Conservation (phyloP, 208 protist species). For the Strigomonas culicis region DNA sequence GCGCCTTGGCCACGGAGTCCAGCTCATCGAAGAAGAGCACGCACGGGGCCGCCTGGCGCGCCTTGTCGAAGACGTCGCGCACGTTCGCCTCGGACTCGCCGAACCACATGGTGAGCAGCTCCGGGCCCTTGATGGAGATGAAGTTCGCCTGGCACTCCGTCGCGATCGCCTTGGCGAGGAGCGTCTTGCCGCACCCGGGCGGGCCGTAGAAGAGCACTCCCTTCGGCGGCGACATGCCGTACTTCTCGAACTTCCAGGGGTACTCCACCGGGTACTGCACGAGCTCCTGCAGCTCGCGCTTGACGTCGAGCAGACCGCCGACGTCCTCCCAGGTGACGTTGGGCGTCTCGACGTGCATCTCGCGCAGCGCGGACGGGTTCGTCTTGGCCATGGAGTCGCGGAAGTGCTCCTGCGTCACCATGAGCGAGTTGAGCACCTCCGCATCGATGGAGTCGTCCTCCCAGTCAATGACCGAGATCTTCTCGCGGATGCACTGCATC, state of each 20-base stretch:
- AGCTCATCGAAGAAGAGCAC: slow-evolving; percentile 99
- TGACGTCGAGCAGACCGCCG: slow-evolving; percentile 98
- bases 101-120: slow-evolving; percentile 99
- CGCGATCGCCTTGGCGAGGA: slow-evolving; percentile 97
- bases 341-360: slow-evolving; percentile 99
- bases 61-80: slow-evolving; percentile 99
- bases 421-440: slow-evolving; percentile 97
- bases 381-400: slow-evolving; percentile 92
- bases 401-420: slow-evolving; percentile 99
- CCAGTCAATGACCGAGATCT: slow-evolving; percentile 99
- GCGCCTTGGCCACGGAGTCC: slow-evolving; percentile 98
- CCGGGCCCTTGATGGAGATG: slow-evolving; percentile 99
- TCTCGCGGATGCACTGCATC: slow-evolving; percentile 99
- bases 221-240: slow-evolving; percentile 98
- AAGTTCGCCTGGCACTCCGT: slow-evolving; percentile 99
- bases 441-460: slow-evolving; percentile 99
- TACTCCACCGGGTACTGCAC: slow-evolving; percentile 99
- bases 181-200: slow-evolving; percentile 99
- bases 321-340: slow-evolving; percentile 99
- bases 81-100: slow-evolving; percentile 99
- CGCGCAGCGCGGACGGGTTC: slow-evolving; percentile 99
- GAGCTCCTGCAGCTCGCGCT: slow-evolving; percentile 99
- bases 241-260: slow-evolving; percentile 99
- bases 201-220: slow-evolving; percentile 98
- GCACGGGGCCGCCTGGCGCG: slow-evolving; percentile 98